Evolutionary conservation across 495 filamentous ascomycete species (phyloP), one percentile per base, ranked within the genome.

Genomic region (Penicilliopsis zonata): DNA sequence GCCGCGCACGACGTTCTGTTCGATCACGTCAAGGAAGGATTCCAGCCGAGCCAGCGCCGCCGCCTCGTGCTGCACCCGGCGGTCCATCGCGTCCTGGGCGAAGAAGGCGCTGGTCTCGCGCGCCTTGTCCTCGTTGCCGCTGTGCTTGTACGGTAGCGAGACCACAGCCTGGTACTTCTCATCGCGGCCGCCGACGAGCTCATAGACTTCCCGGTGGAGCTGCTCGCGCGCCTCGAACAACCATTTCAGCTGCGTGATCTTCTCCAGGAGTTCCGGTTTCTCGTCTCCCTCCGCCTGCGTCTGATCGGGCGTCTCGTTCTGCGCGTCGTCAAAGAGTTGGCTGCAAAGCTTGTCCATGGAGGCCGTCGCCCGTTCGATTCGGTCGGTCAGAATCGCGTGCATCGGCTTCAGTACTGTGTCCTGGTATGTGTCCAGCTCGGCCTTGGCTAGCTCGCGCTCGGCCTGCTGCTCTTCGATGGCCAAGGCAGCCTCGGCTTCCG

Each of bases 281-380:
- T 94, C 88, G 44, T 95, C 87, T 34, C 88, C 88, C 53, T 94
- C 87, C 53, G 93, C 86, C 44, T 94, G 87, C 1, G 84, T 78
- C 34, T 80, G 69, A 42, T 90, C 85, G 2, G 85, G 85, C 34
- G 76, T 74, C 9, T 70, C 70, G 19, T 72, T 63, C 40, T 75
- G 80, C 0, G 77, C 80, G 40, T 85, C 79, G 35, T 77, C 74
- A 36, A 79, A 83, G 0, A 94, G 65, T 12, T 72, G 72, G 28
- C 70, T 66, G 28, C 72, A 77, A 10, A 94, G 58, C 33, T 79
- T 70, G 28, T 80, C 65, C 40, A 93, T 81, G 31, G 80, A 70
- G 20, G 70, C 54, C 12, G 80, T 75, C 3, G 78, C 68, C 31
- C 68, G 57, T 22, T 55, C 50, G 41, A 85, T 76, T 22, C 80